Evolutionary conservation across 495 filamentous ascomycete genomes (phyloP), one percentile per base, ranked within the genome.

Genomic region (Parachaetomium inaequale): DNA sequence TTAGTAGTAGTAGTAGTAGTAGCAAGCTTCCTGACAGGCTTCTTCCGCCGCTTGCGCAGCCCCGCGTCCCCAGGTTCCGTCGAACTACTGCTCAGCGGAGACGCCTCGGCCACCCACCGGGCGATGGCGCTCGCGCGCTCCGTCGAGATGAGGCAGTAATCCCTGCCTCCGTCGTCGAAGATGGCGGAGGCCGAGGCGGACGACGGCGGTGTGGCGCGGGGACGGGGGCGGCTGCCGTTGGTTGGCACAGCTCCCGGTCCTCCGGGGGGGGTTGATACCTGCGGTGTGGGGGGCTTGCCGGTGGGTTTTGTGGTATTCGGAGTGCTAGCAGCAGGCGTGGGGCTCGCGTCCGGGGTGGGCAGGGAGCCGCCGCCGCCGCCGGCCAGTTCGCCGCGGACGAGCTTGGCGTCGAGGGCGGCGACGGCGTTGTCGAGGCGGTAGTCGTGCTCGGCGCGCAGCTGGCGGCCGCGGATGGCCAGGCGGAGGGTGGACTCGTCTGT

Each of bases 81-180:
- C 8, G 29, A n/a, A n/a, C 28, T 34, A 11, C 32, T 17, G 36
- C 36, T 61, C 3, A 29, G 50, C 0, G 67, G 25, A 11, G 66
- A 67, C 19, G 68, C 72, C 17, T 65, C 61, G 10, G 58, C 25
- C 14, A 92, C 82, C 89, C 89, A 92, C 26, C 84, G 76, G 4
- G 85, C 82, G 52, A 92, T 79, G 36, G 82, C 82, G 45, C 82
- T 78, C 0, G 88, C 89, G 40, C 89, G 79, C 56, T 89, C 87
- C 7, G 86, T 89, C 5, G 80, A 77, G 64, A 89, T 84, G 0
- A 85, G 83, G 69, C 88, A 88, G 62, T 19, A 46, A 46, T 90
- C 88, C 4, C 34, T 26, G 3, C 6, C 55, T 7, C 32, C 32
- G 19, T 59, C 46, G 14, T 59, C 57, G 3, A 10, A n/a, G 21